A percentile compares a stretch with the other conserved stretches of the same genome.
Evolutionary conservation across 2,329 filamentous ascomycete genomes (phyloP).

Genomic region (Calonectria multiphialidica): DNA sequence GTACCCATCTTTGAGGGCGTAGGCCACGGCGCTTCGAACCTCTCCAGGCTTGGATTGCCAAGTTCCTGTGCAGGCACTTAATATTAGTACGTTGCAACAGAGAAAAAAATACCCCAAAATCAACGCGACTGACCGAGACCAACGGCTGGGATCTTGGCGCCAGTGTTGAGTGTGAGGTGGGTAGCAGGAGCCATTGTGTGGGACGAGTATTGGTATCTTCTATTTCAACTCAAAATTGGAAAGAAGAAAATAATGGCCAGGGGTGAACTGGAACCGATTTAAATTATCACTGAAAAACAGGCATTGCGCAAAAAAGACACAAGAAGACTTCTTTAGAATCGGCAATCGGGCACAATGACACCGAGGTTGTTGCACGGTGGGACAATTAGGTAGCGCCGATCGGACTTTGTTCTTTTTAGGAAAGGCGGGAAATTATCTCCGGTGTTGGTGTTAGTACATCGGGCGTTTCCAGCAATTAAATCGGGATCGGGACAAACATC

Average conservation of each 20-base stretch:
- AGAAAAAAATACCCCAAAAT: not conserved
- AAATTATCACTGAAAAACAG: not conserved
- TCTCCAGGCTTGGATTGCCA: not conserved
- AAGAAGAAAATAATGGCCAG: not conserved
- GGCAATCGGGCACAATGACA: not conserved
- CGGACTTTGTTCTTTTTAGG: not conserved
- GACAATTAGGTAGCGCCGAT: not conserved
- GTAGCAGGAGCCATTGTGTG: not conserved
- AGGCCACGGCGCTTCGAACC: not conserved
- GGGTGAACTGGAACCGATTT: not conserved
- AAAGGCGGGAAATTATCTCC: not conserved
- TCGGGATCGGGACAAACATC: not conserved
- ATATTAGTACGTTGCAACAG: not conserved
- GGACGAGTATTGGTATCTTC: not conserved
- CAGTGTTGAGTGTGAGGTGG: not conserved
- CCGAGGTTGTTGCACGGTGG: not conserved
- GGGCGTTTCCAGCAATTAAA: not conserved
- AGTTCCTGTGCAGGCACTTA: not conserved
- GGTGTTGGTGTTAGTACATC: not conserved
- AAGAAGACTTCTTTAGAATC: not conserved
- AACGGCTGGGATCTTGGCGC: not conserved
- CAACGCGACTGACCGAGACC: not conserved
- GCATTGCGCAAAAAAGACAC: not conserved
- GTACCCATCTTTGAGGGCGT: not conserved
- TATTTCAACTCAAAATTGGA: not conserved